phyloP scores from a whole-genome alignment of 495 filamentous ascomycete species.

The Recurvomyces mirabilis region DNA sequence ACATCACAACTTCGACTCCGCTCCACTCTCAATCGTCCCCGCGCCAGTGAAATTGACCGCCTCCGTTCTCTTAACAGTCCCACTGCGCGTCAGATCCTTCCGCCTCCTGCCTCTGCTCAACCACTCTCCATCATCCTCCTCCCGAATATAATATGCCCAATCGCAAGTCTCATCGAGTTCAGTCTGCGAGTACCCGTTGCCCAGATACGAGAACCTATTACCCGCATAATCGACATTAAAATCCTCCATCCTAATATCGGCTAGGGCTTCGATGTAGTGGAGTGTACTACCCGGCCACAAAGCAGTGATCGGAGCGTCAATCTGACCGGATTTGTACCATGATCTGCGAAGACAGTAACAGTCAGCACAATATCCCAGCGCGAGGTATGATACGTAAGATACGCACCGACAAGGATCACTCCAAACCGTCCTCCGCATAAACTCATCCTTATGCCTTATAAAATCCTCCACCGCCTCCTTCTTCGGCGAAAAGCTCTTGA shows the following conservation, averaged over 20 bases:
- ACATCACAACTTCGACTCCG: slow-evolving; percentile 3
- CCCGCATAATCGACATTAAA: slow-evolving; percentile 17
- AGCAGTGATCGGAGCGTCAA: slow-evolving; percentile 17
- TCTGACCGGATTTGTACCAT: slow-evolving; percentile 19
- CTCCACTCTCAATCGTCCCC: no score
- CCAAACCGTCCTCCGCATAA: slow-evolving; percentile 14
- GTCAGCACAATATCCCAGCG: background rate
- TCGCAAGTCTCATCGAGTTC: slow-evolving; percentile 28
- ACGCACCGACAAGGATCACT: slow-evolving; percentile 10
- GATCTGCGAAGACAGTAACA: slow-evolving; percentile 5
- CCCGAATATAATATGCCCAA: slow-evolving; percentile 34
- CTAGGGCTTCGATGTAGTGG: slow-evolving; percentile 14
- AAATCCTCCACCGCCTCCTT: slow-evolving; percentile 18
- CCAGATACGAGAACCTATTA: slow-evolving; percentile 18
- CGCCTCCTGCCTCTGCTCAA: slow-evolving; percentile 22
- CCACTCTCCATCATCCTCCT: slow-evolving; percentile 31
- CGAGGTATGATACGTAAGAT: background rate
- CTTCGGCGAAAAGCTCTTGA: slow-evolving; percentile 23
- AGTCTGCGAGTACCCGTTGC: slow-evolving; percentile 18
- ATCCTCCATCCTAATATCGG: slow-evolving; percentile 16
- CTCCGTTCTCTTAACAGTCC: slow-evolving; percentile 15
- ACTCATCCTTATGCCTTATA: slow-evolving; percentile 12
- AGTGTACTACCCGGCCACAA: slow-evolving; percentile 14
- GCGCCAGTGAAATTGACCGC: slow-evolving; percentile 15
- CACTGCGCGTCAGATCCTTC: slow-evolving; percentile 26